Base-by-base conservation (phyloP, 441 rosid species). In the Populus hybrid region DNA sequence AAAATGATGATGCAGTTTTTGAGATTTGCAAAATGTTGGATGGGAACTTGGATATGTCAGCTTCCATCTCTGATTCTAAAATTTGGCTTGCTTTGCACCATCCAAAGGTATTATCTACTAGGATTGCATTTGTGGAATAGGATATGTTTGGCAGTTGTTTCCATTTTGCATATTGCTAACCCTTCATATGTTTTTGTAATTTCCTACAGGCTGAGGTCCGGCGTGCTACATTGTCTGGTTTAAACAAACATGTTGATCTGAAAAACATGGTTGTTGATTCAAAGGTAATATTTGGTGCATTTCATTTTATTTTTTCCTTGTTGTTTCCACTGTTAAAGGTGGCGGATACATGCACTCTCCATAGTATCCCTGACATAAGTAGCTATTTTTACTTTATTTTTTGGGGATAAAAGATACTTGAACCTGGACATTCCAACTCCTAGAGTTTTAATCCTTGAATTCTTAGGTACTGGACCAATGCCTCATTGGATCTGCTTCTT, bases 11-110 rank as follows among this genome's bases (percentile, higher is more conserved):
- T 74, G 73, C 82, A 38, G 84, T 86, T 67, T 84, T 82, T 78
- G 93, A 89, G 76, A 87, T 88, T 78, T 81, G 88, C 79, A 83
- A 82, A 80, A 77, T 86, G 83, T 83, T 93, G 84, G 98, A 87
- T 78, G 91, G 88, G 79, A 88, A 88, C 81, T 67, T 86, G 82
- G 91, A 90, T 85, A 77, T 77, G 38, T 80, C 95, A 53, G 65
- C 79, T 19, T 81, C 86, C 9, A 53, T 84, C 57, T 82, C 91
- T 71, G 97, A 89, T 86, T 90, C 98, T 69, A 94, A 92, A 84
- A 82, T 91, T 75, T 94, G 97, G 99, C 88, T 94, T 85, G 88
- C 90, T 67, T 85, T 95, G 82, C 91, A 92, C 84, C 98, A 97
- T 83, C 99, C 98, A 18, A 89, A 82, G 98, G 99, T 97, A 86